Evolutionary conservation across 768 basidiomycete species (phyloP).

Genomic region (Pleurotus giganteus): DNA sequence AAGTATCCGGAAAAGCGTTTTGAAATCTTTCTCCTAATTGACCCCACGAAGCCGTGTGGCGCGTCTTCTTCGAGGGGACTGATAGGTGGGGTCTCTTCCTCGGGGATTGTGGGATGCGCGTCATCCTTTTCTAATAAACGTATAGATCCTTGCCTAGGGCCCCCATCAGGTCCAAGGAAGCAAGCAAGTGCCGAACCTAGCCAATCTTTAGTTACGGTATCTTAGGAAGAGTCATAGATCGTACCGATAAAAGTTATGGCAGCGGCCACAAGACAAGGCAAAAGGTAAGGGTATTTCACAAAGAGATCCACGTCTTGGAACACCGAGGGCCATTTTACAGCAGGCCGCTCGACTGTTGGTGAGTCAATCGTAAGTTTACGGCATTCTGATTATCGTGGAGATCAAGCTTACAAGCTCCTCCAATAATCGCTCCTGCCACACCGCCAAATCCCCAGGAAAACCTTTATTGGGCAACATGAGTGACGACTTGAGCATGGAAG

Average conservation of each 20-base stretch:
- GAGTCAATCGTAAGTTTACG: background rate
- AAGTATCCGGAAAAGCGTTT: constrained; percentile 60
- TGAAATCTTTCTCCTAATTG: constrained; percentile 49
- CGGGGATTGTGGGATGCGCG: constrained; percentile 53
- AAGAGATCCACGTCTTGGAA: constrained; percentile 71
- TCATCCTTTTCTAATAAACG: constrained; percentile 76
- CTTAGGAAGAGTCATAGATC: constrained; percentile 17
- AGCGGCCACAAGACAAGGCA: constrained; percentile 82
- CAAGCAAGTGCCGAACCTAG: constrained; percentile 83
- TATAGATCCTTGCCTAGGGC: constrained; percentile 84
- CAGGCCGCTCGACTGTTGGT: constrained; percentile 73
- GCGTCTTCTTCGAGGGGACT: constrained; percentile 44
- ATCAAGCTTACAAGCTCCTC: constrained; percentile 67
- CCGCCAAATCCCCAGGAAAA: constrained; percentile 98
- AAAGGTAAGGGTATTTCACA: constrained; percentile 81
- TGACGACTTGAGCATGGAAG: constrained; percentile 7
- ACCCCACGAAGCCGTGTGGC: constrained; percentile 37
- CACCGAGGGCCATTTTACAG: constrained; percentile 77
- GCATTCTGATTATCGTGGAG: background rate
- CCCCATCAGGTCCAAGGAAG: constrained; percentile 90
- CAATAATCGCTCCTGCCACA: constrained; percentile 85
- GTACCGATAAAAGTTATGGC: constrained; percentile 70
- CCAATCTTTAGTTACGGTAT: background rate
- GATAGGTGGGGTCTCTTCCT: constrained; percentile 52
- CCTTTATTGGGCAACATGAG: constrained; percentile 31